These are phyloP conservation scores for Sarocladiaceae sp. DNA, from an alignment of 2,329 filamentous ascomycete genomes.

Conservation along the genomic window DNA sequence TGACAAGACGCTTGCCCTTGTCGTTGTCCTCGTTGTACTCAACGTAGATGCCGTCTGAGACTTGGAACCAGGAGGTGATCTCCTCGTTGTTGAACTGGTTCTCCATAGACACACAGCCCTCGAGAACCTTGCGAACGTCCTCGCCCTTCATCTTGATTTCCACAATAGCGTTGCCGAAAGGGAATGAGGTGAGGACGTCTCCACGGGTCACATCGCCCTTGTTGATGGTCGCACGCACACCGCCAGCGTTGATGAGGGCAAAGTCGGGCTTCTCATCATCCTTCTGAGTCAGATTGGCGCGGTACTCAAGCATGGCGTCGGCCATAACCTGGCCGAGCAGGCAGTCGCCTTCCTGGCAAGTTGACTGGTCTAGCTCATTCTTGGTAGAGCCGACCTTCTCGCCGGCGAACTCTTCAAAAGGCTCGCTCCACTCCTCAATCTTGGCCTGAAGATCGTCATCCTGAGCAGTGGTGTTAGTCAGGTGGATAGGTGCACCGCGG, in stretches of 20 bases:
- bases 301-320: conserved; percentile 57
- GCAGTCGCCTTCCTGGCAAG: conserved; percentile 53
- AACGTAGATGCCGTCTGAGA: conserved; percentile 50
- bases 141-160: conserved; percentile 48
- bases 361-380: conserved; percentile 51
- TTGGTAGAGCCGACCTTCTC: conserved; percentile 50
- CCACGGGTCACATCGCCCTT: conserved; percentile 55
- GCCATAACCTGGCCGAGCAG: conserved; percentile 48
- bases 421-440: conserved; percentile 51
- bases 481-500: conserved; percentile 56
- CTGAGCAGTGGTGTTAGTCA: conserved; percentile 54
- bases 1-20: conserved; percentile 44
- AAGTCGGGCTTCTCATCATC: conserved; percentile 41
- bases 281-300: conserved; percentile 36
- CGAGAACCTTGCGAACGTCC: conserved; percentile 50
- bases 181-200: conserved; percentile 57
- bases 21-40: conserved; percentile 48
- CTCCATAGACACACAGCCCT: conserved; percentile 49
- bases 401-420: conserved; percentile 54
- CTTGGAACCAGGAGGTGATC: conserved; percentile 55
- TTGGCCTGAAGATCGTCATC: conserved; percentile 51
- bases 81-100: conserved; percentile 47
- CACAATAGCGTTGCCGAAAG: conserved; percentile 59
- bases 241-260: conserved; percentile 57
- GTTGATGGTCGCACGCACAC: conserved; percentile 58